These are phyloP conservation scores for Leucosporidium yakuticum DNA, from an alignment of 768 basidiomycete genomes.

Conservation along the genomic window DNA sequence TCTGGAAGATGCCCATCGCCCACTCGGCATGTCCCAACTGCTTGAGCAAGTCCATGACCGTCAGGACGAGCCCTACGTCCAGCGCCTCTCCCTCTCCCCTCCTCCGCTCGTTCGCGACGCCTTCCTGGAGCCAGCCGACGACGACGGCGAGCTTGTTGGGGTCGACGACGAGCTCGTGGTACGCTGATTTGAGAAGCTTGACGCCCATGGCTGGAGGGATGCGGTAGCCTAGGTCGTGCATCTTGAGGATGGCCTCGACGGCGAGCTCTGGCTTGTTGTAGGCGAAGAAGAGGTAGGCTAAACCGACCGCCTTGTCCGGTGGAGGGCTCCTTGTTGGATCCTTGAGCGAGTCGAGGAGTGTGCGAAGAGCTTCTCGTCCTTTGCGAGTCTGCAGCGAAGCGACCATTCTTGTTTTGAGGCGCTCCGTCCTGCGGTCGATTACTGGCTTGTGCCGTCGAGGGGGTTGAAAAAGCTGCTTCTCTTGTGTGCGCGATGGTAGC, in stretches of 20 bases:
- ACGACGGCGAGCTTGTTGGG: constrained; percentile 4
- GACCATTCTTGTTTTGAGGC: no score
- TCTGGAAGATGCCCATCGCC: constrained; percentile 13
- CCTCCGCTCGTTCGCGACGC: not conserved
- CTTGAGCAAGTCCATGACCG: constrained; percentile 6
- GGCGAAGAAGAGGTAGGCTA: constrained; percentile 14
- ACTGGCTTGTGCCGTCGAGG: no score
- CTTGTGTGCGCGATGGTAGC: no score
- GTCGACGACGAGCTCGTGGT: constrained; percentile 9
- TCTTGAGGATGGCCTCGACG: not conserved
- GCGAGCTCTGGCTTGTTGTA: constrained; percentile 17
- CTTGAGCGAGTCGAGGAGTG: no score
- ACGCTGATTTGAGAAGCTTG: constrained; percentile 3
- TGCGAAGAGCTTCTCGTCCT: no score
- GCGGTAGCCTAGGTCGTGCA: constrained; percentile 9
- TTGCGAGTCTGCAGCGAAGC: no score
- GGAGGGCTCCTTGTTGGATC: no score
- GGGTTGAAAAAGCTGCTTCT: no score
- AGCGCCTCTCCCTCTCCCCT: not conserved
- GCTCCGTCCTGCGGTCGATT: no score
- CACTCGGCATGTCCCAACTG: constrained; percentile 16
- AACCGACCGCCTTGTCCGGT: not conserved
- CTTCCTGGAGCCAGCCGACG: constrained; percentile 13
- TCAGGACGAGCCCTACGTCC: constrained; percentile 14
- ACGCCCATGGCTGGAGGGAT: not conserved